phyloP scores from a whole-genome alignment of 2,329 filamentous ascomycete species.

The Ceratocystis diversiconidia region DNA sequence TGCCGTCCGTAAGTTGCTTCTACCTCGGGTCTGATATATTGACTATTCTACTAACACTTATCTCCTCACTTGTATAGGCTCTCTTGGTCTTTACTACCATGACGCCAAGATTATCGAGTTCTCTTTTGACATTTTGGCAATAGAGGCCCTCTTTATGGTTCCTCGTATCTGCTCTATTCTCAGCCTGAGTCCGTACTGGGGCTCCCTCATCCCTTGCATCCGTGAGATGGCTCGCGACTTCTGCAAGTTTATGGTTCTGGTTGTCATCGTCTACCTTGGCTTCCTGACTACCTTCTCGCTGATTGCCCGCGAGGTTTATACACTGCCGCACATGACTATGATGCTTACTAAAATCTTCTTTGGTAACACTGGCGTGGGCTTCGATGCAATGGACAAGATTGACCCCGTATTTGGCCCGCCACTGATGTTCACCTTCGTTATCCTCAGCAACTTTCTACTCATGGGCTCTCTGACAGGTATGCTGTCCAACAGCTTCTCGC shows the following conservation, averaged over 20 bases:
- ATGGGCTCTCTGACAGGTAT: conserved; percentile 68
- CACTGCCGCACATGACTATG: conserved; percentile 55
- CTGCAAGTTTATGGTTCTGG: conserved; percentile 66
- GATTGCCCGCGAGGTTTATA: conserved; percentile 56
- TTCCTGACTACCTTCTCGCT: conserved; percentile 80
- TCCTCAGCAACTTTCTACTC: conserved; percentile 61
- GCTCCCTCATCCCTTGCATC: conserved; percentile 73
- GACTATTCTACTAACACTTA: neutral
- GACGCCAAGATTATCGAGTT: conserved; percentile 52
- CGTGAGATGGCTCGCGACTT: conserved; percentile 95
- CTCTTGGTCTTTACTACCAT: conserved; percentile 48
- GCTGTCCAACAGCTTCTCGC: conserved; percentile 59
- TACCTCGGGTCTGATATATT: conserved; percentile 1
- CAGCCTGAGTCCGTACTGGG: conserved; percentile 80
- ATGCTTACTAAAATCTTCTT: conserved; percentile 71
- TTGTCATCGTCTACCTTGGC: conserved; percentile 69
- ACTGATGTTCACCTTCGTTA: conserved; percentile 59
- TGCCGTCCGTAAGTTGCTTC: conserved; percentile 45
- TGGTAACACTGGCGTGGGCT: conserved; percentile 60
- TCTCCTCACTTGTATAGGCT: conserved; percentile 32
- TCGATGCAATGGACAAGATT: conserved; percentile 50
- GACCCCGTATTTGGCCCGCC: conserved; percentile 45
- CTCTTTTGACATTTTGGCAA: conserved; percentile 75
- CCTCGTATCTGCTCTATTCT: conserved; percentile 78
- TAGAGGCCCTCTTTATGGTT: conserved; percentile 82